phyloP scores from a whole-genome alignment of 2,329 filamentous ascomycete species.

The Trichoderma cornu-damae region DNA sequence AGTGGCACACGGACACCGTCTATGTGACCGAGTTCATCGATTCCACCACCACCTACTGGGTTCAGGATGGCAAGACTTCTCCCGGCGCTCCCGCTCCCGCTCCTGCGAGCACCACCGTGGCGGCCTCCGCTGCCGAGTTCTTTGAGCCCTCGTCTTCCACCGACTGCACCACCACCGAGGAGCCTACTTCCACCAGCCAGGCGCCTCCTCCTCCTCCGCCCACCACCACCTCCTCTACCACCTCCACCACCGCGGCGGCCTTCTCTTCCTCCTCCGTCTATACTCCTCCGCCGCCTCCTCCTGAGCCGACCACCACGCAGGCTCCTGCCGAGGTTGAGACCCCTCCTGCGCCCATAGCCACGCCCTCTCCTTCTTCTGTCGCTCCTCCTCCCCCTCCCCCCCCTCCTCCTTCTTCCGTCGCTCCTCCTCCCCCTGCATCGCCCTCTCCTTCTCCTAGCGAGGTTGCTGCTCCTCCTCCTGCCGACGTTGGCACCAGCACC shows the following conservation, averaged over 20 bases:
- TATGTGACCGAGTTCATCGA: slow-evolving; percentile 46
- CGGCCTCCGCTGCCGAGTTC: slow-evolving; percentile 29
- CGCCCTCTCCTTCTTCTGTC: slow-evolving; percentile 18
- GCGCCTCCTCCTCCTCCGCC: slow-evolving; percentile 24
- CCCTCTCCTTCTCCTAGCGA: slow-evolving; percentile 11
- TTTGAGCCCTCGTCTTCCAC: slow-evolving; percentile 26
- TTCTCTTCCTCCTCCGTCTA: slow-evolving; percentile 22
- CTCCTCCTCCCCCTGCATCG: slow-evolving; percentile 21
- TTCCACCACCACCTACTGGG: slow-evolving; percentile 42
- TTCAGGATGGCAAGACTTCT: slow-evolving; percentile 34
- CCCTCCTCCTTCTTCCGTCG: slow-evolving; percentile 16
- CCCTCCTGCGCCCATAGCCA: slow-evolving; percentile 22
- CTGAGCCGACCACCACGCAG: slow-evolving; percentile 19
- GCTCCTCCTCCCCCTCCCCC: slow-evolving; percentile 16
- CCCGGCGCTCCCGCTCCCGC: slow-evolving; percentile 11
- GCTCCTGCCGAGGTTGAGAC: slow-evolving; percentile 18
- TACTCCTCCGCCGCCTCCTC: slow-evolving; percentile 22
- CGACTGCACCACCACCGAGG: slow-evolving; percentile 21
- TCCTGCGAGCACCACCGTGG: slow-evolving; percentile 25
- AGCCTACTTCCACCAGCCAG: slow-evolving; percentile 26
- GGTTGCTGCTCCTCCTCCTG: background rate
- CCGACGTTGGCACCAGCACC: slow-evolving; percentile 18
- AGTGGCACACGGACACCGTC: slow-evolving; percentile 47
- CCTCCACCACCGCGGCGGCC: slow-evolving; percentile 20
- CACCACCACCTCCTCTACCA: slow-evolving; percentile 15